phyloP scores from a whole-genome alignment of 2,329 filamentous ascomycete species.

The Hymenoscyphus fraxineus region DNA sequence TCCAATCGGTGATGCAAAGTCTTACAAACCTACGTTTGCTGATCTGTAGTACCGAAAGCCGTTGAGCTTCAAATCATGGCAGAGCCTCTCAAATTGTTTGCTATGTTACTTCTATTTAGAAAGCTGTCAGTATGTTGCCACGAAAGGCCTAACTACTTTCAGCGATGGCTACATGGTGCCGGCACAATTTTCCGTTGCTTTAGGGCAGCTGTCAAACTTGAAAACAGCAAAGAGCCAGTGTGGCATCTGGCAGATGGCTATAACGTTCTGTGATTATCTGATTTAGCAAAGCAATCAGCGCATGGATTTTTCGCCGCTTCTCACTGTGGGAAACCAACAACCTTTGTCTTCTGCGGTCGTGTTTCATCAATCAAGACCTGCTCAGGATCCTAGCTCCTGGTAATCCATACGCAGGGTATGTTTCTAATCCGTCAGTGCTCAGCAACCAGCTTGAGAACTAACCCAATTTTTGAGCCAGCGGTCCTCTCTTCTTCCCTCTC shows the following conservation, averaged over 20 bases:
- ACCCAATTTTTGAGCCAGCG: neutral
- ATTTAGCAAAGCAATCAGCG: constrained; percentile 5
- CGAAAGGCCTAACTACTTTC: constrained; percentile 6
- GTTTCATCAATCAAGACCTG: constrained; percentile 29
- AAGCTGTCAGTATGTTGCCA: constrained; percentile 27
- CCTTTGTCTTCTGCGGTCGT: constrained; percentile 23
- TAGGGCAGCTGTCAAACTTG: constrained; percentile 22
- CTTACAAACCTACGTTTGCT: constrained; percentile 24
- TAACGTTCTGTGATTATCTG: constrained; percentile 12
- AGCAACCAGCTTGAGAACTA: constrained; percentile 15
- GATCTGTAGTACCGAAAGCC: constrained; percentile 22
- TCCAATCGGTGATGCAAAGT: constrained; percentile 12
- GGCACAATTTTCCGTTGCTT: constrained; percentile 17
- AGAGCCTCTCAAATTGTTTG: constrained; percentile 28
- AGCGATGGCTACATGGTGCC: neutral
- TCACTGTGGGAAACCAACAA: constrained; percentile 7
- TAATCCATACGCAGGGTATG: constrained; percentile 18
- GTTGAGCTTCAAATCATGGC: constrained; percentile 14
- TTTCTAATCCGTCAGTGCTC: constrained; percentile 22
- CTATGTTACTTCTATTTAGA: constrained; percentile 20
- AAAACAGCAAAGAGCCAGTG: neutral
- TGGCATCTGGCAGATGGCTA: constrained; percentile 20
- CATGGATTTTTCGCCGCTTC: constrained; percentile 7
- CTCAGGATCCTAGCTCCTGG: constrained; percentile 20
- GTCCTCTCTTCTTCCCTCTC: neutral